Evolutionary conservation across 352 stramenopile species (phyloP), one percentile per base, ranked within the genome.

Genomic region (Pythium sukuiense): DNA sequence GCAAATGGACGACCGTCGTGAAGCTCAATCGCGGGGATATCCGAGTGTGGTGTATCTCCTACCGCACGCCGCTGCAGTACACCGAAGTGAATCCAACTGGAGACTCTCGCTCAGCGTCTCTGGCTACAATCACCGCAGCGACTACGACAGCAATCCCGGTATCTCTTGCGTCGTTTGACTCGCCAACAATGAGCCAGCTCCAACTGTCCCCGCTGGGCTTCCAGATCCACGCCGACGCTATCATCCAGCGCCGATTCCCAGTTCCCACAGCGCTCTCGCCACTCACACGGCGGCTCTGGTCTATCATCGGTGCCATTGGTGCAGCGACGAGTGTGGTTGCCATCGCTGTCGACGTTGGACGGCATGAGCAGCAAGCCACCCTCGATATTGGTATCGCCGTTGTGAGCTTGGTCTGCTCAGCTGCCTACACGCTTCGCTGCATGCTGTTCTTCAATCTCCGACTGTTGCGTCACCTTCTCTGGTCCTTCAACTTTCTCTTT

Each of bases 401-500:
- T 39, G 6, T 37, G 30, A 27, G 32, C 30, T 30, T 20, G 32
- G 8, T 5, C 32, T 35, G 32, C 8, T 35, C 32, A 9, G 33
- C 26, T 5, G 11, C 16, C 4, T 64, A 57, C 32, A 50, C 20
- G 18, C 1, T 24, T 13, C 58, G 58, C 32, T 59, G 13, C 7
- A 55, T 50, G 55, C 4, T 50, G 14, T 59, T 54, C 26, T 35
- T 54, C 29, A 69, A 35, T 9, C 32, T 5, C 32, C 32, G 32
- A 35, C 32, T 69, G 41, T 20, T 69, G 2, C 30, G 32, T 8
- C 46, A 29, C 30, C 29, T 69, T 29, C 8, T 69, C 5, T 18
- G 8, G 24, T 71, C 65, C 8, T 76, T 79, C 49, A 55, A 79
- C 55, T 76, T 72, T 43, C 13, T 65, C 1, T 79, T 76, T 35